Percentiles rank a stretch among this genome's conserved stretches.
Evolutionary conservation across 208 protist species (phyloP).

Genomic region (Leishmania tarentolae): DNA sequence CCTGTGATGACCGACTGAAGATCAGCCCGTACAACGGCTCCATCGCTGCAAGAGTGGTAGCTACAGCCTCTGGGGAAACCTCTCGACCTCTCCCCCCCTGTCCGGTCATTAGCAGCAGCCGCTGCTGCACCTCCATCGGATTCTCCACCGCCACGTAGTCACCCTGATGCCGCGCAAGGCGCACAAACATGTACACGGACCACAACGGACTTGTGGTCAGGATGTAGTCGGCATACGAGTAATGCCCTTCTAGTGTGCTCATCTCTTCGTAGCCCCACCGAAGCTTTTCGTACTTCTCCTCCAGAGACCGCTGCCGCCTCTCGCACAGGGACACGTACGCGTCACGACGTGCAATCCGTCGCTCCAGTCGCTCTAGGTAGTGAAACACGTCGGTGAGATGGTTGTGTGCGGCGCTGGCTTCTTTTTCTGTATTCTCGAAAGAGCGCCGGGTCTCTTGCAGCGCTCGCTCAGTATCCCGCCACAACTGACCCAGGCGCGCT

Average conservation of each 20-base stretch:
- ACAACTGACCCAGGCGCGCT: conserved; percentile 64
- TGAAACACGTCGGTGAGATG: conserved; percentile 82
- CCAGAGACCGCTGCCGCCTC: conserved; percentile 57
- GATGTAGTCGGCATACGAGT: conserved; percentile 82
- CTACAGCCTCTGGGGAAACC: not conserved
- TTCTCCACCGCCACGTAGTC: conserved; percentile 38
- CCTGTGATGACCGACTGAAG: conserved; percentile 44
- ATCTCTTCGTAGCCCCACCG: conserved; percentile 85
- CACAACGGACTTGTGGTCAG: conserved; percentile 63
- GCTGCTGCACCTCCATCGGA: conserved; percentile 16
- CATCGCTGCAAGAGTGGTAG: not conserved
- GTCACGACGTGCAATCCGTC: conserved; percentile 76
- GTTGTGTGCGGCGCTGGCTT: conserved; percentile 68
- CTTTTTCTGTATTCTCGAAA: conserved; percentile 83
- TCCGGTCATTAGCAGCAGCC: conserved; percentile 2
- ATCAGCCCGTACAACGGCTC: conserved; percentile 32
- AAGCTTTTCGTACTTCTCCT: conserved; percentile 91
- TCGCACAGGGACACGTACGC: conserved; percentile 51
- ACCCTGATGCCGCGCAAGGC: conserved; percentile 57
- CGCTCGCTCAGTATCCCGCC: conserved; percentile 86
- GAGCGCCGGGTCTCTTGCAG: conserved; percentile 75
- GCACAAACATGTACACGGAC: conserved; percentile 71
- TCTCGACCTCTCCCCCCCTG: not conserved
- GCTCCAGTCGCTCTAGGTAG: conserved; percentile 85
- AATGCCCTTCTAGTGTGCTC: conserved; percentile 55